These are phyloP conservation scores for Hymenoscyphus linearis DNA, from an alignment of 2,329 filamentous ascomycete species.

Conservation along the genomic window DNA sequence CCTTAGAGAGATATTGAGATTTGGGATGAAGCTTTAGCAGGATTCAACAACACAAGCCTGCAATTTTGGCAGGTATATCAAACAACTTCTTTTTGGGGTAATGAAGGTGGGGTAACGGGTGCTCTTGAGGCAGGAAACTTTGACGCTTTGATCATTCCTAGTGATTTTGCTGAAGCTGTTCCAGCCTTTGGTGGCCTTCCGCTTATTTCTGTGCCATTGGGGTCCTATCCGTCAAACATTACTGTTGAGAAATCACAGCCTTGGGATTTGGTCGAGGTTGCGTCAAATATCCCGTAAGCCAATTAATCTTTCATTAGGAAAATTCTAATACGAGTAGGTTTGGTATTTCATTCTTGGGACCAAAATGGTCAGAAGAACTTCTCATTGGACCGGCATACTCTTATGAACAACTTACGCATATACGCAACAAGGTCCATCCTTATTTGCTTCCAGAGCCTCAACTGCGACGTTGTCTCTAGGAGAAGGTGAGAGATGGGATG, in stretches of 20 bases:
- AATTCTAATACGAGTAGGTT: slow-evolving; percentile 36
- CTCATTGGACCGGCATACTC: slow-evolving; percentile 63
- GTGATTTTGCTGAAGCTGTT: slow-evolving; percentile 46
- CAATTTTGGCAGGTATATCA: slow-evolving; percentile 53
- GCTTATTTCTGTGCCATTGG: slow-evolving; percentile 61
- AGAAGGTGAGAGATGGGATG: neutral
- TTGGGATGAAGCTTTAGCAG: slow-evolving; percentile 49
- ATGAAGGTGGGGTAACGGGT: slow-evolving; percentile 58
- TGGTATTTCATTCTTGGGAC: slow-evolving; percentile 58
- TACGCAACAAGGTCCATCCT: slow-evolving; percentile 42
- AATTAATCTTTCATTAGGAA: neutral
- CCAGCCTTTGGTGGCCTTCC: slow-evolving; percentile 71
- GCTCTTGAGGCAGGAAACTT: slow-evolving; percentile 42
- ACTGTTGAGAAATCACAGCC: slow-evolving; percentile 37
- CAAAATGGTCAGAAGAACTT: slow-evolving; percentile 53
- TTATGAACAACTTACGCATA: slow-evolving; percentile 48
- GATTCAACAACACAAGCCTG: slow-evolving; percentile 49
- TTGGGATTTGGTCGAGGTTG: slow-evolving; percentile 44
- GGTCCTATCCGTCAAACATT: slow-evolving; percentile 45
- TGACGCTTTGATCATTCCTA: slow-evolving; percentile 59
- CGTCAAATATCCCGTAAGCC: slow-evolving; percentile 44
- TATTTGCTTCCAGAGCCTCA: slow-evolving; percentile 27
- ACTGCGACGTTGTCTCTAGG: neutral
- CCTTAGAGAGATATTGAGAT: slow-evolving; percentile 45
- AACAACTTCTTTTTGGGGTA: slow-evolving; percentile 42